Evolutionary conservation across 805 yeast genomes (phyloP), one percentile per base, ranked within the genome.

Genomic region (Cephaloascus fragrans): DNA sequence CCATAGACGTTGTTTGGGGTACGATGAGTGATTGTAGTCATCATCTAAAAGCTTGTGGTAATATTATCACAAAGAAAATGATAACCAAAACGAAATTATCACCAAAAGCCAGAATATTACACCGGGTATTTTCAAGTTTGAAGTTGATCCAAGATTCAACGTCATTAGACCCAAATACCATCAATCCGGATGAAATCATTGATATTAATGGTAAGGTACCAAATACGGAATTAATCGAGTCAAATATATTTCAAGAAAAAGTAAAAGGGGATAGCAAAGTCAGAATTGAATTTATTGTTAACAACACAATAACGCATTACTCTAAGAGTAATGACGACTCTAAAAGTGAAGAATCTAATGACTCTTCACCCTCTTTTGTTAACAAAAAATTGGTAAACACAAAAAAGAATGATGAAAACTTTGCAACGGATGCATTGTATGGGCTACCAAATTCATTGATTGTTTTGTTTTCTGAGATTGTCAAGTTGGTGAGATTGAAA

Each of bases 1-100:
- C 89, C 4, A 83, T 87, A 38, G 95, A 87, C 59, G 80, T 85
- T 38, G 89, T 85, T 14, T 83, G 94, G 86, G 95, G 96, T 3
- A 78, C 90, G 1, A 83, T 84, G 89, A 80, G 83, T 40, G 93
- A 83, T 47, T 85, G 95, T 51, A 77, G 76, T 45, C 71, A 78
- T 41, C 85, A 85, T 59, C 65, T 87, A 39, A 73, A 77, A 39
- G 76, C 87, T 49, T 83, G 95, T 61, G 90, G 85, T 44, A 73
- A 72, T 40, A 80, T 84, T 41, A 80, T 87, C 19, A 73, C 75
- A 26, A 72, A 77, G 47, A 76, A 90, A 50, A 79, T 81, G 80
- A 63, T 63, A 34, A 69, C 65, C 39, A 75, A 87, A 52, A 61
- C 80, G 48, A 75, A 73, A 44, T 57, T 86, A 18, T 79, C 89